These are phyloP conservation scores for Globisporangium solare DNA, from an alignment of 352 stramenopile species.

Conservation along the genomic window DNA sequence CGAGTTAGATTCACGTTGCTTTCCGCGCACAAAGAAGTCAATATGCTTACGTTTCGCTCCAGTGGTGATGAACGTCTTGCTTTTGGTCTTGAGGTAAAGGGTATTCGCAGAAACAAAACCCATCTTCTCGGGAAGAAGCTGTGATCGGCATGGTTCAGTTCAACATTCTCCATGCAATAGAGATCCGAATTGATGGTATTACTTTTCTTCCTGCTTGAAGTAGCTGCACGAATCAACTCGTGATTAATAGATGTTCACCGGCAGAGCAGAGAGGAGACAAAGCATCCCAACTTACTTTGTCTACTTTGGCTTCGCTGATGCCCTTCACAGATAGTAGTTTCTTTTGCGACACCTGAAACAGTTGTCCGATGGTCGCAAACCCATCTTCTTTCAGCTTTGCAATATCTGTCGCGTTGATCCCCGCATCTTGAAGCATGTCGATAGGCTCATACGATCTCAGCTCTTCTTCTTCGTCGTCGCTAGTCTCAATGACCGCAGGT, in stretches of 20 bases:
- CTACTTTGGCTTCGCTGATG: constrained; percentile 85
- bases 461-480: constrained; percentile 58
- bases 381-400: constrained; percentile 73
- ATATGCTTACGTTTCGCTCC: constrained; percentile 52
- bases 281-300: constrained; percentile 47
- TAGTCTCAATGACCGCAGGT: constrained; percentile 25
- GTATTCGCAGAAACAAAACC: constrained; percentile 69
- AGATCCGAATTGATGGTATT: neutral
- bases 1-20: neutral
- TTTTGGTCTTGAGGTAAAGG: constrained; percentile 65
- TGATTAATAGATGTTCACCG: too few relatives aligned
- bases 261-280: neutral
- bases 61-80: constrained; percentile 74
- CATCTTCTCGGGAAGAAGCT: constrained; percentile 72
- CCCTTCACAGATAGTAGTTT: constrained; percentile 78
- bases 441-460: constrained; percentile 67
- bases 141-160: too few relatives aligned
- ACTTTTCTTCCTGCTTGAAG: constrained; percentile 77
- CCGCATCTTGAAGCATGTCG: constrained; percentile 65
- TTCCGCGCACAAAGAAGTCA: neutral
- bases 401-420: constrained; percentile 75
- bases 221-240: constrained; percentile 25
- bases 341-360: constrained; percentile 74
- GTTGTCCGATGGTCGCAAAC: constrained; percentile 74
- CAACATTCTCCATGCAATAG: too few relatives aligned